Percentiles rank a stretch among this genome's conserved stretches.
These are phyloP conservation scores for Solanum chmielewskii DNA, from an alignment of 257 asterid species.

Conservation along the genomic window DNA sequence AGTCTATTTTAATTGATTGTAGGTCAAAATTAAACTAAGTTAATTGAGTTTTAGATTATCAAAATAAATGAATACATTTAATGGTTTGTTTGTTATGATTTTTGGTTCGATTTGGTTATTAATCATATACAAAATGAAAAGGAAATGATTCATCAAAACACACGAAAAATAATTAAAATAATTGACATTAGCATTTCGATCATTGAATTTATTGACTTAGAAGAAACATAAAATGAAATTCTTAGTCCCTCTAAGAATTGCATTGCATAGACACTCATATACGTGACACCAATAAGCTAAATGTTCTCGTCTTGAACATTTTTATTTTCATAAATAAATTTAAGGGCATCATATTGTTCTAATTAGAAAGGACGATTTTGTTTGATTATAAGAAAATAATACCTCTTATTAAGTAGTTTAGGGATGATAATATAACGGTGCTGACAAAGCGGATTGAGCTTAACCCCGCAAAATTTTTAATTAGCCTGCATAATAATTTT, in stretches of 20 bases:
- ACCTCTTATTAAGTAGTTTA: neutral
- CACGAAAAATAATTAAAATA: no score
- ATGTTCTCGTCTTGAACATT: neutral
- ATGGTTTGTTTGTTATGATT: neutral
- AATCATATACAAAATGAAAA: no score
- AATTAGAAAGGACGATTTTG: neutral
- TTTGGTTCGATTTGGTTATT: no score
- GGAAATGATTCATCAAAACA: neutral
- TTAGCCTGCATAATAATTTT: neutral
- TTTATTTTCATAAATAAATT: no score
- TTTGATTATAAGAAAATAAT: neutral
- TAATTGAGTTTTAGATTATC: no score
- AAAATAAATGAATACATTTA: no score
- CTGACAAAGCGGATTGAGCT: fast-evolving
- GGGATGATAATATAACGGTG: neutral
- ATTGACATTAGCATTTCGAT: no score
- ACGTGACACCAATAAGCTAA: neutral
- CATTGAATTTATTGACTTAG: neutral
- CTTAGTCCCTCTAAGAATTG: neutral
- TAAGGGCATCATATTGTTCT: no score
- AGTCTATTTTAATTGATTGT: neutral
- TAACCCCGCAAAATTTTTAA: neutral
- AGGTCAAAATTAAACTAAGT: no score
- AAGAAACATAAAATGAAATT: neutral
- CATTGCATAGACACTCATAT: neutral